Percentiles rank a stretch among this genome's conserved stretches.
Evolutionary conservation across 2,329 filamentous ascomycete species (phyloP).

Genomic region (Fusarium dimerum): DNA sequence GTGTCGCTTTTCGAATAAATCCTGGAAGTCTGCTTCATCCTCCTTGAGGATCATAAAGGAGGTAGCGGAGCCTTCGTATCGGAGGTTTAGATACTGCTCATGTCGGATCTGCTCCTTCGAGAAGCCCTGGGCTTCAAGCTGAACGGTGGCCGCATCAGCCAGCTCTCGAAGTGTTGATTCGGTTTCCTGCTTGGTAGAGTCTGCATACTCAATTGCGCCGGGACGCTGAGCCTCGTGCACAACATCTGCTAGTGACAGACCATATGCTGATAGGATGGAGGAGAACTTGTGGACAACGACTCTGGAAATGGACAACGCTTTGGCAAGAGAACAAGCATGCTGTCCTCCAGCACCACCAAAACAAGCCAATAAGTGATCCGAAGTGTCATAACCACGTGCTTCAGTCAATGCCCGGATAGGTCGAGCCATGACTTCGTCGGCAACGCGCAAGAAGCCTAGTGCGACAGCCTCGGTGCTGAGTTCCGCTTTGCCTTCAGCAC

Average conservation of each 20-base stretch:
- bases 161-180: slow-evolving; percentile 18
- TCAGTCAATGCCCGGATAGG: slow-evolving; percentile 39
- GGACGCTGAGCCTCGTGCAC: slow-evolving; percentile 40
- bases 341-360: slow-evolving; percentile 41
- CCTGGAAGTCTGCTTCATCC: slow-evolving; percentile 56
- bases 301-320: slow-evolving; percentile 39
- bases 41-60: slow-evolving; percentile 38
- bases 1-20: slow-evolving; percentile 69
- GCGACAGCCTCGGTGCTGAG: slow-evolving; percentile 39
- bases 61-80: slow-evolving; percentile 45
- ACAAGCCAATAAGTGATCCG: slow-evolving; percentile 37
- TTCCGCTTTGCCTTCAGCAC: slow-evolving; percentile 26
- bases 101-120: slow-evolving; percentile 40
- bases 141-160: slow-evolving; percentile 7
- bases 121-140: slow-evolving; percentile 33
- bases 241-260: slow-evolving; percentile 44
- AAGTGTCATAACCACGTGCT: slow-evolving; percentile 37
- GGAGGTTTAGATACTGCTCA: slow-evolving; percentile 43
- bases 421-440: slow-evolving; percentile 38
- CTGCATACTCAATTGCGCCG: slow-evolving; percentile 29
- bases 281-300: slow-evolving; percentile 46
- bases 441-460: slow-evolving; percentile 39
- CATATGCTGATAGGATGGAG: slow-evolving; percentile 45
- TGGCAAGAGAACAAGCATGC: slow-evolving; percentile 43
- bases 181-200: slow-evolving; percentile 14